These are phyloP conservation scores for Fusarium chaquense DNA, from an alignment of 2,329 filamentous ascomycete species.

Conservation along the genomic window DNA sequence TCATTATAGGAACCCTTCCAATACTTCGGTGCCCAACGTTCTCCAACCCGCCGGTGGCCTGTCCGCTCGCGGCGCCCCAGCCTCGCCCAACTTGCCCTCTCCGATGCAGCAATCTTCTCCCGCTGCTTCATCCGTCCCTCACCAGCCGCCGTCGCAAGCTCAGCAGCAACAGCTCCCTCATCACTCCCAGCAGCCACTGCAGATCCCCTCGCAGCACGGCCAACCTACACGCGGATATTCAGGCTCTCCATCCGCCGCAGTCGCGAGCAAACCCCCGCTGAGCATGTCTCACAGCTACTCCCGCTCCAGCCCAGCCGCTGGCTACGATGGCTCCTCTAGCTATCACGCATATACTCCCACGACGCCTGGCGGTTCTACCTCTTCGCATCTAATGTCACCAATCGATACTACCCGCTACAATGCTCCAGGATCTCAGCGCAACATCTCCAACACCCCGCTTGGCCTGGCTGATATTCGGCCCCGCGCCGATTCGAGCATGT, in stretches of 20 bases:
- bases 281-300: conserved; percentile 81
- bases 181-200: conserved; percentile 50
- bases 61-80: conserved; percentile 52
- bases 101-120: conserved; percentile 59
- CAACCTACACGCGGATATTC: conserved; percentile 64
- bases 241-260: conserved; percentile 44
- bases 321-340: conserved; percentile 65
- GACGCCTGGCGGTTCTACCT: conserved; percentile 69
- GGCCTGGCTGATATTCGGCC: conserved; percentile 93
- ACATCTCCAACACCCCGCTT: conserved; percentile 84
- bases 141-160: conserved; percentile 53
- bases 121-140: conserved; percentile 47
- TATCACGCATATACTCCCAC: conserved; percentile 71
- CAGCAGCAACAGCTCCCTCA: conserved; percentile 50
- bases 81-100: conserved; percentile 58
- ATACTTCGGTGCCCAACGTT: conserved; percentile 66
- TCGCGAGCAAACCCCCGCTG: conserved; percentile 75
- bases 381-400: conserved; percentile 74
- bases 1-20: conserved; percentile 56
- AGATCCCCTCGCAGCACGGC: conserved; percentile 63
- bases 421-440: conserved; percentile 69
- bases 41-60: conserved; percentile 66
- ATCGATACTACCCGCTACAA: conserved; percentile 66
- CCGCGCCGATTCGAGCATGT: conserved; percentile 82
- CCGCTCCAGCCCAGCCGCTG: conserved; percentile 80